Conservation (phyloP, 176 grass and related monocot species). For the Rhynchospora tenuis region DNA sequence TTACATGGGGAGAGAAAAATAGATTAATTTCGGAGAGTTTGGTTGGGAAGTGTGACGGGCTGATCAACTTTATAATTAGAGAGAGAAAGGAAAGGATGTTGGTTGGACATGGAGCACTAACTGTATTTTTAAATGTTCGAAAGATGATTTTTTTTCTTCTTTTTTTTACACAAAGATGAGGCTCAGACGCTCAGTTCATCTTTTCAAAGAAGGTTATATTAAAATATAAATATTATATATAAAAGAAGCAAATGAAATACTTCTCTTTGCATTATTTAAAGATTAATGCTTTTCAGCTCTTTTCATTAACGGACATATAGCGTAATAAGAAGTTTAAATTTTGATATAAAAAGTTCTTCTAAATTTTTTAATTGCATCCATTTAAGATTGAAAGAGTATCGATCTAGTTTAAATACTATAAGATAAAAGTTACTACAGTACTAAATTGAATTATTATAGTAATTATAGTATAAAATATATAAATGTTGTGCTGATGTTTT, state of each 20-base stretch:
- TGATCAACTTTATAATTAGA: neutral
- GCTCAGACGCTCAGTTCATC: neutral
- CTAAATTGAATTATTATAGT: too few relatives aligned
- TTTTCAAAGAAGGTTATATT: neutral
- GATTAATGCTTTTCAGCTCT: neutral
- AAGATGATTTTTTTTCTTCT: neutral
- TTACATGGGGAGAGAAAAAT: neutral
- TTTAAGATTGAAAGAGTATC: too few relatives aligned
- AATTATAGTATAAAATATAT: too few relatives aligned
- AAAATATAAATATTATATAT: too few relatives aligned
- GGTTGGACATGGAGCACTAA: neutral
- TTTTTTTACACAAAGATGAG: neutral
- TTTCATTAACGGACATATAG: neutral
- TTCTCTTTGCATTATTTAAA: neutral
- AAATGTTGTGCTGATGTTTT: too few relatives aligned
- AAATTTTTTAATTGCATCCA: too few relatives aligned
- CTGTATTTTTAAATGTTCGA: neutral
- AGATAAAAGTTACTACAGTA: too few relatives aligned
- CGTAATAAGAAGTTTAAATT: neutral
- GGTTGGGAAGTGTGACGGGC: neutral
- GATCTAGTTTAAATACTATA: too few relatives aligned
- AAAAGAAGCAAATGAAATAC: too few relatives aligned
- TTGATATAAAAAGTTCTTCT: neutral
- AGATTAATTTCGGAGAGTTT: neutral
- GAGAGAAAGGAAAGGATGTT: neutral